Evolutionary conservation across 2,329 filamentous ascomycete species (phyloP), one percentile per base, ranked within the genome.

Genomic region (Calonectria henricotiae): DNA sequence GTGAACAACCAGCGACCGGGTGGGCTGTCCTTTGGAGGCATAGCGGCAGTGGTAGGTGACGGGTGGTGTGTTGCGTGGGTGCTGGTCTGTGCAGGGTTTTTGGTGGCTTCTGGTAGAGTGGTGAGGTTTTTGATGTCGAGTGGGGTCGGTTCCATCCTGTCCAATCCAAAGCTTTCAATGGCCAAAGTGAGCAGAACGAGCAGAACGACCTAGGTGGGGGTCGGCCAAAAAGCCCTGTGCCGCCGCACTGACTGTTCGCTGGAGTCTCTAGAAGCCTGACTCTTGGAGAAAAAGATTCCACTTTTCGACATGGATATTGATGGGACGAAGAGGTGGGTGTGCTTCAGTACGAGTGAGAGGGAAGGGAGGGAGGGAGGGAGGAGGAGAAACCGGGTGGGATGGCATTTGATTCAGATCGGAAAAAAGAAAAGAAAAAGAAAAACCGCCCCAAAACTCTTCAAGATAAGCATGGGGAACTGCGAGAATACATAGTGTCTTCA

Each of bases 1-100:
- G 68, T 47, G 68, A 70, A 58, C 25, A 41, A 44, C 64, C 58
- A 54, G 68, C 55, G 32, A 58, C 30, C 51, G 49, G 58, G 63
- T 70, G 68, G 68, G 54, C 63, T 67, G 68, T 69, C 67, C 63
- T 55, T 70, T 55, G 62, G 54, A 69, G 62, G 62, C 47, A 68
- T 65, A 64, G 65, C 54, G 58, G 65, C 37, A 51, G 37, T 32
- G 15, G 55, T 44, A 62, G 62, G 43, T 46, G 66, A 43, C 64
- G 55, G 61, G 13, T 51, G 63, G 63, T 58, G 43, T 60, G 63
- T 44, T 69, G 55, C 54, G 44, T 64, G 20, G 55, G 63, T 62
- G 54, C 62, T 55, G 62, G 62, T 62, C 62, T 47, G 67, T 69
- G 67, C 67, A 66, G 51, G 63, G 37, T 60, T 61, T 65, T 69